A percentile compares a stretch with the other conserved stretches of the same genome.
These are phyloP conservation scores for Fusarium verticillioides DNA, from an alignment of 2,329 filamentous ascomycete genomes.

Conservation along the genomic window DNA sequence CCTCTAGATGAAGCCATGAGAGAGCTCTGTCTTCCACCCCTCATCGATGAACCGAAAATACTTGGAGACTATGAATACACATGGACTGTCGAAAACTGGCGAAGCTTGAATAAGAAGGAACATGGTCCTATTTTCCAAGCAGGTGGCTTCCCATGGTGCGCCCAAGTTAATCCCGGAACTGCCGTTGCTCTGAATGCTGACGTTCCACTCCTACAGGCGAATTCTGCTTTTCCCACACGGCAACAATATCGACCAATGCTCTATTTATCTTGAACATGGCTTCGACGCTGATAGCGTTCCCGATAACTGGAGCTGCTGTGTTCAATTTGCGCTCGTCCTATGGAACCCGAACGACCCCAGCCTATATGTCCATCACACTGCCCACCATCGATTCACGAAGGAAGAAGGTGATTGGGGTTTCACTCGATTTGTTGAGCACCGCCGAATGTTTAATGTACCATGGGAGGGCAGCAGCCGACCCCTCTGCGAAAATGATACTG, in stretches of 20 bases:
- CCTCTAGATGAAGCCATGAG: constrained; percentile 82
- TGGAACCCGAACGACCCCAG: constrained; percentile 96
- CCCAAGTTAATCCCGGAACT: constrained; percentile 44
- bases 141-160: constrained; percentile 85
- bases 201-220: constrained; percentile 67
- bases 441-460: constrained; percentile 81
- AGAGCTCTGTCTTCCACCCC: constrained; percentile 77
- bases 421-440: constrained; percentile 91
- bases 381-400: constrained; percentile 95
- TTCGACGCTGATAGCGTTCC: constrained; percentile 80
- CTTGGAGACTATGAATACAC: constrained; percentile 81
- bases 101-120: constrained; percentile 78
- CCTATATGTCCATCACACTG: constrained; percentile 81
- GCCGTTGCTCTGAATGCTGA: constrained; percentile 18
- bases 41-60: constrained; percentile 80
- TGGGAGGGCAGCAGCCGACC: constrained; percentile 78
- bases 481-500: constrained; percentile 79
- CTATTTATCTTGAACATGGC: constrained; percentile 96
- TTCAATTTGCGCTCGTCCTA: constrained; percentile 92
- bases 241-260: constrained; percentile 93
- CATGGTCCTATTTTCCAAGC: constrained; percentile 90
- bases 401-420: constrained; percentile 99
- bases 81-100: constrained; percentile 91
- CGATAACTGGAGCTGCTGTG: constrained; percentile 95
- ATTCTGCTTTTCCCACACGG: constrained; percentile 95